Evolutionary conservation across 192 early-diverging fungal species (phyloP).

Genomic region (Phycomyces blakesleeanus): DNA sequence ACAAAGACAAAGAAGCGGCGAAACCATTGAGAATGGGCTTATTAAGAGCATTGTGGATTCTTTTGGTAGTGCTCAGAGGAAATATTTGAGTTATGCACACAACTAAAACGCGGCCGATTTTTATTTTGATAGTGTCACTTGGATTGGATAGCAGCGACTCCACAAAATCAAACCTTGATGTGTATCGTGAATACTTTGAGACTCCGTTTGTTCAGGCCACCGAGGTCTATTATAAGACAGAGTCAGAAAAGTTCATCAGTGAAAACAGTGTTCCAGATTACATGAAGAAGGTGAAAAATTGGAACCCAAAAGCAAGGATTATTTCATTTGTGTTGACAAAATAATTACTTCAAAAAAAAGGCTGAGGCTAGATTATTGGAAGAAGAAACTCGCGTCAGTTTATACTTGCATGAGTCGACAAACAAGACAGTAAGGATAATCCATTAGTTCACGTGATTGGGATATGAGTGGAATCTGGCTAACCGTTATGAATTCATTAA

Average conservation of each 20-base stretch:
- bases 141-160: conserved; percentile 80
- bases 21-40: conserved; percentile 80
- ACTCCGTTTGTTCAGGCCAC: conserved; percentile 77
- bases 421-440: conserved; percentile 48
- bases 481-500: conserved; percentile 4
- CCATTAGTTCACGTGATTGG: background rate
- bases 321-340: background rate
- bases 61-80: conserved; percentile 60
- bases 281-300: conserved; percentile 77
- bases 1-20: conserved; percentile 80
- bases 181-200: conserved; percentile 89
- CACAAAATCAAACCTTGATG: conserved; percentile 75
- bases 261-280: conserved; percentile 92
- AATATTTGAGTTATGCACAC: background rate
- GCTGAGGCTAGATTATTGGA: conserved; percentile 68
- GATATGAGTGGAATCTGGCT: too few species aligned
- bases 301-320: background rate
- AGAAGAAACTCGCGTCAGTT: conserved; percentile 86
- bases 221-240: conserved; percentile 83
- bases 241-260: conserved; percentile 85
- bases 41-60: conserved; percentile 89
- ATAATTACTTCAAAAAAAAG: conserved; percentile 27
- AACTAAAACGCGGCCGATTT: background rate
- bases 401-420: conserved; percentile 84
- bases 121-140: conserved; percentile 57